Conservation (phyloP, 1,284 basidiomycete genomes). For the Moesziomyces aphidis region DNA sequence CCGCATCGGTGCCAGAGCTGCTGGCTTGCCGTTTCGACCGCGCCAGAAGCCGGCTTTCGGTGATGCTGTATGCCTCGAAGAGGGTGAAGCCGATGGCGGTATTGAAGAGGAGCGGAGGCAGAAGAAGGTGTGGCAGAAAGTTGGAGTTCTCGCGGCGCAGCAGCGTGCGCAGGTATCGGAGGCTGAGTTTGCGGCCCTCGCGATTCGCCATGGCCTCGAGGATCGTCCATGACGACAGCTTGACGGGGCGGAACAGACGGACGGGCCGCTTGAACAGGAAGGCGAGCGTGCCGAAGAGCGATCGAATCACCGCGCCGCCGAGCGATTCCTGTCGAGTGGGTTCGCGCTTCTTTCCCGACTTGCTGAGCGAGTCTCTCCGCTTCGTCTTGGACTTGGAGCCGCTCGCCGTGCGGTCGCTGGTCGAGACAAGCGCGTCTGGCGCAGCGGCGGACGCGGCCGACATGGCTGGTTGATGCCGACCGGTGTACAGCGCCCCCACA, state of each 20-base stretch:
- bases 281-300: constrained; percentile 66
- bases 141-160: constrained; percentile 60
- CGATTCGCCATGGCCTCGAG: constrained; percentile 68
- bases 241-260: constrained; percentile 68
- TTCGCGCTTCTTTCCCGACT: constrained; percentile 8
- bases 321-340: constrained; percentile 51
- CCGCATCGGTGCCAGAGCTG: not conserved
- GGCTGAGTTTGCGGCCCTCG: constrained; percentile 62
- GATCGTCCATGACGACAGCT: constrained; percentile 66
- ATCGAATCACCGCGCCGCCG: constrained; percentile 59
- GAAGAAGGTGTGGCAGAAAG: constrained; percentile 54
- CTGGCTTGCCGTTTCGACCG: constrained; percentile 6
- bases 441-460: not conserved
- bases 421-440: not conserved
- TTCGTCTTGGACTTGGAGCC: constrained; percentile 15
- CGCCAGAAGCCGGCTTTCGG: constrained; percentile 47
- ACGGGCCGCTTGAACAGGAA: constrained; percentile 69
- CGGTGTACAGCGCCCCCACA: not conserved
- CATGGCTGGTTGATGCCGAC: not conserved
- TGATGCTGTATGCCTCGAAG: constrained; percentile 66
- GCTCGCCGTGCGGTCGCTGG: not conserved
- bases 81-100: constrained; percentile 67
- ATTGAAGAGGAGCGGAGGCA: constrained; percentile 68
- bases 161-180: constrained; percentile 65
- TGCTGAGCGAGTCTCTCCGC: constrained; percentile 17